A percentile compares a stretch with the other conserved stretches of the same genome.
Evolutionary conservation across 495 filamentous ascomycete species (phyloP).

Genomic region (Penicillium angulare): DNA sequence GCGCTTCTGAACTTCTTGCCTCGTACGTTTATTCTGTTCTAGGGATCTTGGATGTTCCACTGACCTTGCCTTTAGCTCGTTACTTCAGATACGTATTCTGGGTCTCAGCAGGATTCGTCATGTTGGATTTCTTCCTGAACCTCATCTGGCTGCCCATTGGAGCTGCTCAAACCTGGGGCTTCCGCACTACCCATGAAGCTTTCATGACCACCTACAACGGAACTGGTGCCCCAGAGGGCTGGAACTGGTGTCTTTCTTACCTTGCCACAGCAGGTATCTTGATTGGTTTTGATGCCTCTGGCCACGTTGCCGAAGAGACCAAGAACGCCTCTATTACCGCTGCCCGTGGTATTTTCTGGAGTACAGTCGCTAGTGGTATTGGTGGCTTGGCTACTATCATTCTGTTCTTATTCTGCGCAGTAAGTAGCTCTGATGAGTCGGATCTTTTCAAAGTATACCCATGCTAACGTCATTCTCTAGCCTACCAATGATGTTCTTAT

Average conservation of each 20-base stretch:
- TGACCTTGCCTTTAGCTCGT: constrained; percentile 38
- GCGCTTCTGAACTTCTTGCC: constrained; percentile 45
- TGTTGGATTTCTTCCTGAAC: constrained; percentile 55
- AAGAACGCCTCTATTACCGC: constrained; percentile 54
- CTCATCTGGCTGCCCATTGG: constrained; percentile 59
- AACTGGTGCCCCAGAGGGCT: constrained; percentile 52
- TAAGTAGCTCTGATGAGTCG: too few species aligned
- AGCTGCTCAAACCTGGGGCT: constrained; percentile 50
- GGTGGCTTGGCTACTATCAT: constrained; percentile 52
- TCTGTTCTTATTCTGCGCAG: constrained; percentile 55
- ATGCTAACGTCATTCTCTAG: constrained; percentile 17
- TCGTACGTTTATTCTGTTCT: constrained; percentile 24
- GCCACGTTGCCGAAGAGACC: constrained; percentile 57
- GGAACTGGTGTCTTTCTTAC: constrained; percentile 61
- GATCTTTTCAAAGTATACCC: too few species aligned
- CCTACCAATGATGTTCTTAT: constrained; percentile 39
- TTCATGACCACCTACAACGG: constrained; percentile 59
- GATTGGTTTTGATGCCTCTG: constrained; percentile 57
- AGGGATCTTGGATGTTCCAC: too few species aligned
- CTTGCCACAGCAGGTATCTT: constrained; percentile 58
- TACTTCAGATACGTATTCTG: constrained; percentile 49
- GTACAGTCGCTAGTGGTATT: constrained; percentile 50
- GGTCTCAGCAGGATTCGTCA: constrained; percentile 45
- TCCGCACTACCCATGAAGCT: constrained; percentile 52
- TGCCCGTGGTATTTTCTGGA: constrained; percentile 56